Evolutionary conservation across 352 stramenopile species (phyloP), one percentile per base, ranked within the genome.

Genomic region (Phytophthora megakarya): DNA sequence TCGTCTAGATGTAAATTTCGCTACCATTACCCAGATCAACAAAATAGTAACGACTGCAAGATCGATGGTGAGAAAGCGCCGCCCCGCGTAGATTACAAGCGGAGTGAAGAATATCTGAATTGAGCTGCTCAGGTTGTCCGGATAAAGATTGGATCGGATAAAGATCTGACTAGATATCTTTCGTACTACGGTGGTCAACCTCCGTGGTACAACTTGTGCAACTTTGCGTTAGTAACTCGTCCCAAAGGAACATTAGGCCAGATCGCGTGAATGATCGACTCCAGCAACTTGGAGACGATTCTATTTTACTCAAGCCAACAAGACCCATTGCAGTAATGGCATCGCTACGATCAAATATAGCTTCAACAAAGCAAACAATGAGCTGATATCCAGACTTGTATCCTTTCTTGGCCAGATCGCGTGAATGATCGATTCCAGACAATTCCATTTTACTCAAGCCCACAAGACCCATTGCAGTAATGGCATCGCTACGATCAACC

Each of bases 231-330:
- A 62, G 44, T 45, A 67, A 47, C 51, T 7, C 30, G 26, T 65
- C 61, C 38, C 63, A 67, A 63, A 71, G 49, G 59, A 48, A 62
- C 49, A 8, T 71, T 62, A 26, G 35, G 5, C n/a, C 21, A 15
- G 56, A 71, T 71, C 48, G 63, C 63, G 63, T 71, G 63, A 66
- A 70, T 21, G 38, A 25, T 44, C 39, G 26, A 16, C 47, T 22
- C 30, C 18, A 61, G 23, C 23, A 33, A 33, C 18, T 46, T 56
- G 48, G n/a, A 32, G 26, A 4, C 4, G 26, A 4, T 9, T 32
- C 38, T 22, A 16, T 44, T 16, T 46, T 19, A 26, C 7, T 46
- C 25, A 19, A 46, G n/a, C 40, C 40, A 9, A 28, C 19, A 39
- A 35, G 26, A 53, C n/a, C 28, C 19, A 11, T 11, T 35, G 30